Base-by-base conservation (phyloP, 371 early-diverging fungal genomes). In the Apophysomyces ossiformis region DNA sequence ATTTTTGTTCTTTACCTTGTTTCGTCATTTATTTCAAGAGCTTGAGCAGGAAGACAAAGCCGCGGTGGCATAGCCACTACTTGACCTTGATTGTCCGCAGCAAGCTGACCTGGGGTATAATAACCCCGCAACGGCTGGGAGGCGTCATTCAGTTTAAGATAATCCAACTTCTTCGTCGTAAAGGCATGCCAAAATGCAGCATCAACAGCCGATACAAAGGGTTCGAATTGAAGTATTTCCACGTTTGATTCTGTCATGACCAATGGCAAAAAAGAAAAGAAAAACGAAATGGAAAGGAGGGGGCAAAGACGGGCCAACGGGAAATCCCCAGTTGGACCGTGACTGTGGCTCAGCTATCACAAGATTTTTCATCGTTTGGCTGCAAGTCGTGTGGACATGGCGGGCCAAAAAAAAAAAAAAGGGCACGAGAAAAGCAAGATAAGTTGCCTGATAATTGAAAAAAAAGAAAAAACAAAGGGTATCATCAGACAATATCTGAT, bases 141-240 rank as follows among this genome's bases (percentile, higher is more conserved):
- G 2, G 82, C 79, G 54, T 93, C 89, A 69, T 93, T 92, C 26
- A 96, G 86, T 61, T 86, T 85, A 63, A 91, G 86, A 32, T 87
- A 72, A 70, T 96, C 88, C 60, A 97, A 86, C 79, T 97, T 97
- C 61, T 86, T 87, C n/a, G 83, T 76, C 0, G 90, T 86, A 7
- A 97, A 81, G 6, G 87, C 73, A 64, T 93, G 91, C 97, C 97
- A 97, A 71, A 97, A 96, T 38, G 94, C 84, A 4, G 95, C 90
- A 67, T 94, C 95, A 1, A 96, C 93, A 12, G 92, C 90, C 37
- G 94, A 93, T 35, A 79, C 74, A 72, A 94, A 92, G 7, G 93
- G 87, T 58, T 91, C 88, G 72, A 95, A 97, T 74, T 93, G 95
- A 11, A 97, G 81, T 36, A 91, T 74, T 37, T 67, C 66, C 37